A percentile compares a stretch with the other conserved stretches of the same genome.
Conservation (phyloP, 2,329 filamentous ascomycete genomes). For the Claviceps sp. region DNA sequence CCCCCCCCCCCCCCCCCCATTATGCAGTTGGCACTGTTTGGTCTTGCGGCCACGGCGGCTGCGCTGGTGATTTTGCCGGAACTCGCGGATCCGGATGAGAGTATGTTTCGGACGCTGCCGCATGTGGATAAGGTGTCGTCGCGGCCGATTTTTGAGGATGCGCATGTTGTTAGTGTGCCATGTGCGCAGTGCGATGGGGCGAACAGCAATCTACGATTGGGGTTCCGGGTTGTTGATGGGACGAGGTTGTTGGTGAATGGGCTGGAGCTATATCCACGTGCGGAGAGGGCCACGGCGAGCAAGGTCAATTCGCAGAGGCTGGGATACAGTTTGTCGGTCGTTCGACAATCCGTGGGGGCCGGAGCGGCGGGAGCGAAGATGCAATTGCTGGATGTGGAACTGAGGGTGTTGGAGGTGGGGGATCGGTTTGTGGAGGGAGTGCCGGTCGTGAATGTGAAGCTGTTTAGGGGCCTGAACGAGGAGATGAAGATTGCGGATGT, state of each 20-base stretch:
- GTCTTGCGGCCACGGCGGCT: conserved; percentile 20
- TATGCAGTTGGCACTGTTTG: conserved; percentile 22
- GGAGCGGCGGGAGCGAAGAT: conserved; percentile 38
- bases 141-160: conserved; percentile 19
- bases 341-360: conserved; percentile 31
- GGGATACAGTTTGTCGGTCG: conserved; percentile 35
- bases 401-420: conserved; percentile 49
- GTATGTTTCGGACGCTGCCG: conserved; percentile 28
- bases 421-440: conserved; percentile 39
- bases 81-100: conserved; percentile 27
- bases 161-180: conserved; percentile 32
- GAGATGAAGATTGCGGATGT: conserved; percentile 42
- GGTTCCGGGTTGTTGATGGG: conserved; percentile 36
- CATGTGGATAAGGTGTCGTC: conserved; percentile 22
- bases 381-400: conserved; percentile 37
- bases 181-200: conserved; percentile 40
- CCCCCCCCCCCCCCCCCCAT: not conserved
- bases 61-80: conserved; percentile 43
- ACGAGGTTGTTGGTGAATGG: conserved; percentile 45
- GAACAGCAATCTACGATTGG: conserved; percentile 34
- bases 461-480: conserved; percentile 44
- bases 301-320: conserved; percentile 24
- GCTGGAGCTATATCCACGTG: conserved; percentile 43
- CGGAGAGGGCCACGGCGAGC: conserved; percentile 27
- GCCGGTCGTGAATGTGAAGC: conserved; percentile 42